Evolutionary conservation across 2,329 filamentous ascomycete genomes (phyloP).

Genomic region (Colletotrichum sp.): DNA sequence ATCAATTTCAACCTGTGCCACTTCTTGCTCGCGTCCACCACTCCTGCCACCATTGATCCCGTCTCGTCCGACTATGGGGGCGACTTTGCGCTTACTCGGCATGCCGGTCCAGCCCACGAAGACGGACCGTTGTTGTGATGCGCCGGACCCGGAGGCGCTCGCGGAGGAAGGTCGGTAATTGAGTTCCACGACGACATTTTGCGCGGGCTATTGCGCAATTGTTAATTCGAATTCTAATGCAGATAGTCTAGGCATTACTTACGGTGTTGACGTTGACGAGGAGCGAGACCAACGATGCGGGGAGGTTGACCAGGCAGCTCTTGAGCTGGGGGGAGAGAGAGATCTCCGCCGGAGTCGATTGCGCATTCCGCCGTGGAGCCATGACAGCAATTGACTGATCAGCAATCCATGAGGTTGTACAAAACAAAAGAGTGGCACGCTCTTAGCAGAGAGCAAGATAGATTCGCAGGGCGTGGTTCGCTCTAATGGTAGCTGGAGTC

Average conservation of each 20-base stretch:
- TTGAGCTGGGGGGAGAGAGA: conserved; percentile 86
- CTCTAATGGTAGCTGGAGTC: background rate
- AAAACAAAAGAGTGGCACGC: background rate
- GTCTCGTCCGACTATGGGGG: conserved; percentile 76
- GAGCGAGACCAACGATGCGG: conserved; percentile 80
- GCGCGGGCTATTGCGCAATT: conserved; percentile 67
- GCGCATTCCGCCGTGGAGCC: conserved; percentile 59
- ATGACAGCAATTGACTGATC: conserved; percentile 33
- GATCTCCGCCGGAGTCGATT: conserved; percentile 79
- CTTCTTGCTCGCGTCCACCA: conserved; percentile 74
- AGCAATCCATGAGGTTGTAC: background rate
- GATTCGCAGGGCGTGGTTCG: background rate
- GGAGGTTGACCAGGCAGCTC: conserved; percentile 94
- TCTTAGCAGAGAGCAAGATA: background rate
- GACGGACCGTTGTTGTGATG: conserved; percentile 68
- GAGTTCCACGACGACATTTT: conserved; percentile 96
- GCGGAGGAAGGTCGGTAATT: conserved; percentile 67
- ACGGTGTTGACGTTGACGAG: conserved; percentile 91
- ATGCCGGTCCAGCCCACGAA: conserved; percentile 98
- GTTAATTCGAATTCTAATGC: background rate
- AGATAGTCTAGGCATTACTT: conserved; percentile 39
- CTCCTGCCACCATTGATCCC: conserved; percentile 67
- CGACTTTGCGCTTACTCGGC: conserved; percentile 85
- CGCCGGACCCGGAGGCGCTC: conserved; percentile 47
- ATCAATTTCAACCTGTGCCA: conserved; percentile 84